These are phyloP conservation scores for Colletotrichum sp. DNA, from an alignment of 2,329 filamentous ascomycete species.

Conservation along the genomic window DNA sequence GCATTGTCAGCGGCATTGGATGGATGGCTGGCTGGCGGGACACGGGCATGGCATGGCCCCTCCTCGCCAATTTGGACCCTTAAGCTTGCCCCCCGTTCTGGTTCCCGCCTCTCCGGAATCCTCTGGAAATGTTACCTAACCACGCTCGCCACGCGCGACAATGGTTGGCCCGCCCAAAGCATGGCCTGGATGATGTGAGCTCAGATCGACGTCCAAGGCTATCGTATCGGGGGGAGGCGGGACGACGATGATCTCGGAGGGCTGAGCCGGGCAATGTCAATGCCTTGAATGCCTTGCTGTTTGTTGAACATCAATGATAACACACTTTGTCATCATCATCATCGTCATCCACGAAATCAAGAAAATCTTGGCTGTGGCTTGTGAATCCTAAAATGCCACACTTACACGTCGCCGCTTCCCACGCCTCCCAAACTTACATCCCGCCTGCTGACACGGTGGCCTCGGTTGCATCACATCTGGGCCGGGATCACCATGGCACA, in stretches of 20 bases:
- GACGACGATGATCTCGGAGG: background rate
- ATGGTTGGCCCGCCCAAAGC: background rate
- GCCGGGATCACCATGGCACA: background rate
- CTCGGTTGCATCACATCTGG: background rate
- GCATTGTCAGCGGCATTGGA: background rate
- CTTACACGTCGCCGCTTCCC: background rate
- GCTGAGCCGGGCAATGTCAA: background rate
- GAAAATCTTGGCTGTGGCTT: background rate
- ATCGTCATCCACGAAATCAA: background rate
- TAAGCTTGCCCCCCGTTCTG: background rate
- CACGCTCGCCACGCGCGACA: background rate
- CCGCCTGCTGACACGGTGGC: slow-evolving; percentile 18
- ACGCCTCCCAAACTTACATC: background rate
- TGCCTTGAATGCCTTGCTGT: background rate
- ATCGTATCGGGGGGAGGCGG: background rate
- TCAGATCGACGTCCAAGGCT: background rate
- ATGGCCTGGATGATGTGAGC: background rate
- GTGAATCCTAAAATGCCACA: background rate
- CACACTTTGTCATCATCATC: background rate
- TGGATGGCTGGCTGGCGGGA: background rate
- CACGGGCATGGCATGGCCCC: background rate
- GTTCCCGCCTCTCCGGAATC: background rate
- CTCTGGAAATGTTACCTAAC: background rate
- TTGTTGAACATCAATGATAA: background rate
- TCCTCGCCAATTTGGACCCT: background rate